A percentile compares a stretch with the other conserved stretches of the same genome.
Conservation (phyloP, 2,329 filamentous ascomycete species). For the Paraphoma chrysanthemicola region DNA sequence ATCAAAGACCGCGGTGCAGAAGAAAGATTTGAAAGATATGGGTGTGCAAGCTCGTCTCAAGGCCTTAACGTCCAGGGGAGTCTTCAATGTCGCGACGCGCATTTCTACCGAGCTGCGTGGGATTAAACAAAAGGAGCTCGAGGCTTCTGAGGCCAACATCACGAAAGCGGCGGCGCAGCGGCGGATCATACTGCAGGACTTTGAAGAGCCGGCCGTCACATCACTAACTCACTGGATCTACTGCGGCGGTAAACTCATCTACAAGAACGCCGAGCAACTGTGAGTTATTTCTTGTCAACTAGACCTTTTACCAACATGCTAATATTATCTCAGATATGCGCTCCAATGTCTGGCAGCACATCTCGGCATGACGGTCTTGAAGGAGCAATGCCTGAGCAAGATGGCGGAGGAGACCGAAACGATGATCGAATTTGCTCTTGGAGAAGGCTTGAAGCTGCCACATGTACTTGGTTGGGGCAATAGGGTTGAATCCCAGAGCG, state of each 20-base stretch:
- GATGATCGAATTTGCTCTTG: slow-evolving; percentile 8
- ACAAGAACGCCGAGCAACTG: slow-evolving; percentile 11
- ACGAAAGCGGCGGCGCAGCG: slow-evolving; percentile 25
- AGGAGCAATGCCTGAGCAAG: slow-evolving; percentile 16
- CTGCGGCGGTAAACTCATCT: not conserved
- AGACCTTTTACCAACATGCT: too few relatives aligned
- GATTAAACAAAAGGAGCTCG: slow-evolving; percentile 15
- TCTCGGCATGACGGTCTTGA: slow-evolving; percentile 20
- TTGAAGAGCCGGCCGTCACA: slow-evolving; percentile 11
- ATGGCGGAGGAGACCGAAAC: slow-evolving; percentile 7
- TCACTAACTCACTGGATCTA: slow-evolving; percentile 30
- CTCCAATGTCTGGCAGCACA: slow-evolving; percentile 18
- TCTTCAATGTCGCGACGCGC: slow-evolving; percentile 5
- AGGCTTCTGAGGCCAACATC: not conserved
- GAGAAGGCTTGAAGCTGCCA: slow-evolving; percentile 7
- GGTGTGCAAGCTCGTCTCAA: slow-evolving; percentile 7
- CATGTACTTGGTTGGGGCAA: slow-evolving; percentile 6
- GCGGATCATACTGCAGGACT: slow-evolving; percentile 16
- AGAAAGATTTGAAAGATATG: slow-evolving; percentile 1
- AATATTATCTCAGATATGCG: slow-evolving; percentile 5
- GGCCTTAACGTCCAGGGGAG: slow-evolving; percentile 13
- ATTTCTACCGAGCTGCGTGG: slow-evolving; percentile 5
- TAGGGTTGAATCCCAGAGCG: not conserved
- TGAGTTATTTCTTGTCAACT: not conserved
- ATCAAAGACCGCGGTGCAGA: not conserved